phyloP scores from a whole-genome alignment of 2,329 filamentous ascomycete species.

The Stromatinia cepivora region DNA sequence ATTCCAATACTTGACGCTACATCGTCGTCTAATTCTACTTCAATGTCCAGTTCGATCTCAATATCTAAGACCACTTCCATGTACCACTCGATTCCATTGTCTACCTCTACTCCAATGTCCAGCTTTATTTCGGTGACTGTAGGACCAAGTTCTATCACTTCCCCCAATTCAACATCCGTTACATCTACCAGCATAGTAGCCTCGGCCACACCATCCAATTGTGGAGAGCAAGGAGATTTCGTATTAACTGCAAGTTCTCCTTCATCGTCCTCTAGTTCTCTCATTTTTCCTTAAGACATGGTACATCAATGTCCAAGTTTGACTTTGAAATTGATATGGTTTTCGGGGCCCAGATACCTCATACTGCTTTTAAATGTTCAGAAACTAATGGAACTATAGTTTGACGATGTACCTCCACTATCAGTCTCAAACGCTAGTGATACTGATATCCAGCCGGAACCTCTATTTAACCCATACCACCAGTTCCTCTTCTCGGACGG shows the following conservation, averaged over 20 bases:
- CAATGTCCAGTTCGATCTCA: neutral
- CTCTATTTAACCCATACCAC: slow-evolving; percentile 41
- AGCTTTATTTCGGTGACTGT: neutral
- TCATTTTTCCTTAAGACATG: neutral
- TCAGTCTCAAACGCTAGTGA: slow-evolving; percentile 29
- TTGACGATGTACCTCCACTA: slow-evolving; percentile 39
- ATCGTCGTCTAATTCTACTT: neutral
- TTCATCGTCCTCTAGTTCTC: neutral
- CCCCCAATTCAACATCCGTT: slow-evolving; percentile 23
- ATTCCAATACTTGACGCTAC: neutral
- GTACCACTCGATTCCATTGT: neutral
- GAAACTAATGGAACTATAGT: slow-evolving; percentile 27
- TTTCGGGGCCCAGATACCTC: too few relatives aligned
- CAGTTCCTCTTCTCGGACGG: slow-evolving; percentile 43
- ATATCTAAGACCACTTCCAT: neutral
- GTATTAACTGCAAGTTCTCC: slow-evolving; percentile 33
- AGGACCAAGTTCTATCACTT: neutral
- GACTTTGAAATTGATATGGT: neutral
- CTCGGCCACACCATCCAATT: slow-evolving; percentile 28
- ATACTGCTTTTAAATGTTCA: neutral
- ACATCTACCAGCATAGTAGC: slow-evolving; percentile 17
- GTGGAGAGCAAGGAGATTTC: slow-evolving; percentile 38
- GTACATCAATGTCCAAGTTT: neutral
- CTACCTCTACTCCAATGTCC: neutral
- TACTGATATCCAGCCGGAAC: slow-evolving; percentile 30